Conservation (phyloP, 2,329 filamentous ascomycete genomes). For the Penicillium hordei region DNA sequence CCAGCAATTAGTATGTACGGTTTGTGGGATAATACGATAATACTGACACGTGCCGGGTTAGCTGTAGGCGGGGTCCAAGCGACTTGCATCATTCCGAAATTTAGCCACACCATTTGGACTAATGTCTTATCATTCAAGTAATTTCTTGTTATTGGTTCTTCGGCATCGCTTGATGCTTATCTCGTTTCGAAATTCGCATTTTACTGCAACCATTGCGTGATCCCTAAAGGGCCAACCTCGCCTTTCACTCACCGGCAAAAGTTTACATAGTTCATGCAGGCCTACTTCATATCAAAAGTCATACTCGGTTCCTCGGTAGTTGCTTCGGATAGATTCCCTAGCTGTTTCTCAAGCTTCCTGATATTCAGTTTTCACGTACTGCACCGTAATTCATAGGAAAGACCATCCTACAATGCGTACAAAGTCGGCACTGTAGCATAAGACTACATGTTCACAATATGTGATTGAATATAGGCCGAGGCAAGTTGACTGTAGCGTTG, state of each 20-base stretch:
- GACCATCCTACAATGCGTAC: too few relatives aligned
- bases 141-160: background rate
- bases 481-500: background rate
- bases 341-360: too few relatives aligned
- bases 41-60: background rate
- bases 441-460: background rate
- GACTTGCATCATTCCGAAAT: slow-evolving; percentile 1
- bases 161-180: background rate
- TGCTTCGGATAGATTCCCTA: too few relatives aligned
- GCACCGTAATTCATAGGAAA: too few relatives aligned
- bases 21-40: background rate
- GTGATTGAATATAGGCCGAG: too few relatives aligned
- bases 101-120: background rate
- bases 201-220: background rate
- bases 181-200: background rate
- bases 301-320: too few relatives aligned
- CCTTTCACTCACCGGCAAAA: too few relatives aligned
- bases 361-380: too few relatives aligned
- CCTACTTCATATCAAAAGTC: too few relatives aligned
- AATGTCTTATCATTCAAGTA: background rate
- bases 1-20: background rate
- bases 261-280: rapidly evolving
- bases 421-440: background rate
- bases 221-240: background rate
- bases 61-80: background rate